Percentiles rank a stretch among this genome's conserved stretches.
Evolutionary conservation across 805 yeast species (phyloP).

Genomic region (Wickerhamomyces kurtzmanii): DNA sequence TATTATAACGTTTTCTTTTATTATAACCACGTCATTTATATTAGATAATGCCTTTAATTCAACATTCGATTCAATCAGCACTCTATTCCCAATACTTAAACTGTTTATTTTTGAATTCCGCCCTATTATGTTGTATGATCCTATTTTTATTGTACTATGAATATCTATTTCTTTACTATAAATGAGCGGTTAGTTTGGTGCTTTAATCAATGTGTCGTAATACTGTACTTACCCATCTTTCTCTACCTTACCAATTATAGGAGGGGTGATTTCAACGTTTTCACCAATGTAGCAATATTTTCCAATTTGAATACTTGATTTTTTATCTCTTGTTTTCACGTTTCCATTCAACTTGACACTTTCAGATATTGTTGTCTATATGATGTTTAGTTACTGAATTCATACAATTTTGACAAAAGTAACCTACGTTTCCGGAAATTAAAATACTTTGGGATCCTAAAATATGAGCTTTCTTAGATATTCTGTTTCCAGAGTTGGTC

Average conservation of each 20-base stretch:
- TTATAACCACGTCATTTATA: constrained; percentile 42
- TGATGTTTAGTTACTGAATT: not conserved
- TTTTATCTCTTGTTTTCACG: constrained; percentile 12
- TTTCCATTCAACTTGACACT: constrained; percentile 26
- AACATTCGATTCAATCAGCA: constrained; percentile 33
- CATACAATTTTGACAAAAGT: not conserved
- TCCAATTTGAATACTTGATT: constrained; percentile 31
- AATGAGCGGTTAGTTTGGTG: not conserved
- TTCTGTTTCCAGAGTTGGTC: constrained; percentile 40
- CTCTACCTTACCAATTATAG: constrained; percentile 7
- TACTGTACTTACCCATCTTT: not conserved
- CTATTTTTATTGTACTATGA: constrained; percentile 27
- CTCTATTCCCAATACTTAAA: constrained; percentile 38
- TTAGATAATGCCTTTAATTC: constrained; percentile 24
- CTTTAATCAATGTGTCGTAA: not conserved
- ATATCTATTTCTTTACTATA: too few species aligned
- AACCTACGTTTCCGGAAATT: constrained; percentile 32
- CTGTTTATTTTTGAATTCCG: constrained; percentile 20
- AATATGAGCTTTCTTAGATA: constrained; percentile 33
- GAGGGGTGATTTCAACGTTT: constrained; percentile 21
- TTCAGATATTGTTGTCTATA: constrained; percentile 8
- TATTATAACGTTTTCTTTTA: constrained; percentile 28
- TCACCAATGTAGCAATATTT: constrained; percentile 30
- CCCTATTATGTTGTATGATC: constrained; percentile 37
- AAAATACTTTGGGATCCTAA: constrained; percentile 31